phyloP scores from a whole-genome alignment of 1,284 basidiomycete genomes.

The Inonotus obliquus region DNA sequence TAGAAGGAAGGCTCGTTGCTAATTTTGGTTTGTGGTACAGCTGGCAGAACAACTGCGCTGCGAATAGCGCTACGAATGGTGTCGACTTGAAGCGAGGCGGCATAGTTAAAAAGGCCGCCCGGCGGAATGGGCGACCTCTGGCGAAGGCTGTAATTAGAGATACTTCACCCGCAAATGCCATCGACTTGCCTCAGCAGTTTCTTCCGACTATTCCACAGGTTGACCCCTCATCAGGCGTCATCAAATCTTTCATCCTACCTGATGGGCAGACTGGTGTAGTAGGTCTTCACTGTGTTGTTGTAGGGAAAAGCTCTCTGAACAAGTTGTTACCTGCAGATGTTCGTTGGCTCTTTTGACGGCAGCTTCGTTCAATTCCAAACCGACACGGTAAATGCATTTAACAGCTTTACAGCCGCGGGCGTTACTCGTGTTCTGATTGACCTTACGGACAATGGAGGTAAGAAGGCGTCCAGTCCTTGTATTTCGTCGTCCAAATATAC shows the following conservation, averaged over 20 bases:
- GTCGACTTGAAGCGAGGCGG: slow-evolving; percentile 37
- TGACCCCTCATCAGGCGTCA: slow-evolving; percentile 46
- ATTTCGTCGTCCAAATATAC: neutral
- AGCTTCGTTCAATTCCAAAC: slow-evolving; percentile 49
- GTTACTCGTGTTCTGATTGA: slow-evolving; percentile 53
- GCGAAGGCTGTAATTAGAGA: slow-evolving; percentile 43
- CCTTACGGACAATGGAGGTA: slow-evolving; percentile 57
- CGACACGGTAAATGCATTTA: slow-evolving; percentile 45
- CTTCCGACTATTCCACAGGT: slow-evolving; percentile 43
- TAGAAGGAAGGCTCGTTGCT: neutral
- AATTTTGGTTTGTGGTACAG: slow-evolving; percentile 27
- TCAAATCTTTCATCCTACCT: slow-evolving; percentile 55
- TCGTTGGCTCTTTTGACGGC: slow-evolving; percentile 54
- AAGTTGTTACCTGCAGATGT: slow-evolving; percentile 40
- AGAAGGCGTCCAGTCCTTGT: slow-evolving; percentile 14
- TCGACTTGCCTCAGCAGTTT: slow-evolving; percentile 47
- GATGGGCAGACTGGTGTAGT: slow-evolving; percentile 58
- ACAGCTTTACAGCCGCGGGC: slow-evolving; percentile 42
- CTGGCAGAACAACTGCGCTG: slow-evolving; percentile 59
- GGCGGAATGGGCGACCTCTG: slow-evolving; percentile 24
- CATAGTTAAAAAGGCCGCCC: slow-evolving; percentile 17
- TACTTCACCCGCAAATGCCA: slow-evolving; percentile 34
- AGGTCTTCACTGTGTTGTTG: slow-evolving; percentile 22
- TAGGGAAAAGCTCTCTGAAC: neutral
- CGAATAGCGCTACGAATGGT: slow-evolving; percentile 50